Conservation (phyloP, 768 basidiomycete genomes). For the Collybiopsis confluens region DNA sequence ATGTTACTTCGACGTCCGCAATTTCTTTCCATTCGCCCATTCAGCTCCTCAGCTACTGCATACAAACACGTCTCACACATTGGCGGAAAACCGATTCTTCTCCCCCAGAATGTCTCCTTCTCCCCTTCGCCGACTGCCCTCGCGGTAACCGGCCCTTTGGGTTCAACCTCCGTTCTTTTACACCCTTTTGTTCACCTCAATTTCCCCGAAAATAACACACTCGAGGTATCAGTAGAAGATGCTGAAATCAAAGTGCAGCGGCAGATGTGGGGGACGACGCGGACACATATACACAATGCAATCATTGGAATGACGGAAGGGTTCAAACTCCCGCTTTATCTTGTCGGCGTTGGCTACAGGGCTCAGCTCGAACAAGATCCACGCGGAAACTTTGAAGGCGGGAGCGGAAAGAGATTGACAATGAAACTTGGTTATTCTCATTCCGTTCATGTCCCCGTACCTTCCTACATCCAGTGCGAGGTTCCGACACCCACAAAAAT, state of each 20-base stretch:
- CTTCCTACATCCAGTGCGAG: conserved; percentile 73
- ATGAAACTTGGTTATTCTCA: conserved; percentile 95
- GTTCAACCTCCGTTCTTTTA: conserved; percentile 42
- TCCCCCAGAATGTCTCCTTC: conserved; percentile 39
- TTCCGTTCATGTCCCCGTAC: conserved; percentile 78
- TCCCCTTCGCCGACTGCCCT: conserved; percentile 34
- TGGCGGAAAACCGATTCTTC: conserved; percentile 53
- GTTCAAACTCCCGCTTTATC: conserved; percentile 75
- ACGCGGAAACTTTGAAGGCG: conserved; percentile 50
- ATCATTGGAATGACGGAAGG: conserved; percentile 87
- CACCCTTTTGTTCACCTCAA: conserved; percentile 43
- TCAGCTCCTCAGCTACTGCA: conserved; percentile 47
- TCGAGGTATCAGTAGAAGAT: conserved; percentile 59
- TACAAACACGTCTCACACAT: conserved; percentile 61
- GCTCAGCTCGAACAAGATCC: conserved; percentile 82
- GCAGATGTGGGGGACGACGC: conserved; percentile 93
- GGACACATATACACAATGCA: conserved; percentile 86
- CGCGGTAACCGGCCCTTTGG: conserved; percentile 42
- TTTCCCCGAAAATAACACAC: conserved; percentile 31
- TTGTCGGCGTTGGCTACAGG: conserved; percentile 95
- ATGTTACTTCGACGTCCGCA: neutral
- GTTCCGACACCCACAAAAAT: conserved; percentile 85
- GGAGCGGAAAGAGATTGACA: conserved; percentile 66
- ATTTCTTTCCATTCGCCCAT: conserved; percentile 17
- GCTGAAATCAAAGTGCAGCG: conserved; percentile 72